A percentile compares a stretch with the other conserved stretches of the same genome.
phyloP scores from a whole-genome alignment of 2,329 filamentous ascomycete species.

The Orbilia brochopaga region DNA sequence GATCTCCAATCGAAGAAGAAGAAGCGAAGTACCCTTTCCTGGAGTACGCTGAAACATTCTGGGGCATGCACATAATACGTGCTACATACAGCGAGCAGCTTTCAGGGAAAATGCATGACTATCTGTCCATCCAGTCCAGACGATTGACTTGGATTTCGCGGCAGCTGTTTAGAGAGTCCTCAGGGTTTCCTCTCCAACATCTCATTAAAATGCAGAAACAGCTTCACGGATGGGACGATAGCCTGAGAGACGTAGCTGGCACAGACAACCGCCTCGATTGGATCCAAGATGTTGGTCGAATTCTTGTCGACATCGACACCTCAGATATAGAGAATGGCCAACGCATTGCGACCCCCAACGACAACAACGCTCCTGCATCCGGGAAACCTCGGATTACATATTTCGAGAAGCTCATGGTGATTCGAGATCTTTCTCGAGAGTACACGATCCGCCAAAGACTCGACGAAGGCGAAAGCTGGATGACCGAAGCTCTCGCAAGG shows the following conservation, averaged over 20 bases:
- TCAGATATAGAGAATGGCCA: slow-evolving; percentile 7
- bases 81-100: slow-evolving; percentile 14
- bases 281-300: slow-evolving; percentile 25
- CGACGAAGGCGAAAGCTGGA: slow-evolving; percentile 28
- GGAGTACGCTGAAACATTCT: slow-evolving; percentile 29
- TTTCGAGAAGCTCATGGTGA: slow-evolving; percentile 50
- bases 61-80: slow-evolving; percentile 26
- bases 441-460: slow-evolving; percentile 38
- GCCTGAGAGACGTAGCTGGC: background rate
- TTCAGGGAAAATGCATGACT: slow-evolving; percentile 29
- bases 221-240: slow-evolving; percentile 22
- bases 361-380: background rate
- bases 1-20: background rate
- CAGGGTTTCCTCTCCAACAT: slow-evolving; percentile 34
- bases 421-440: slow-evolving; percentile 49
- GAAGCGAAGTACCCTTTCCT: background rate
- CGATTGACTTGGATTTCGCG: slow-evolving; percentile 26
- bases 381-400: slow-evolving; percentile 31
- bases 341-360: background rate
- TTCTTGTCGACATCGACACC: slow-evolving; percentile 31
- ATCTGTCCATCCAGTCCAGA: slow-evolving; percentile 23
- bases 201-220: slow-evolving; percentile 37
- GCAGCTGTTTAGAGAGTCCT: slow-evolving; percentile 33
- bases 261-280: slow-evolving; percentile 35
- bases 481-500: slow-evolving; percentile 27